These are phyloP conservation scores for Talaromyces sp. DNA, from an alignment of 2,329 filamentous ascomycete species.

Conservation along the genomic window DNA sequence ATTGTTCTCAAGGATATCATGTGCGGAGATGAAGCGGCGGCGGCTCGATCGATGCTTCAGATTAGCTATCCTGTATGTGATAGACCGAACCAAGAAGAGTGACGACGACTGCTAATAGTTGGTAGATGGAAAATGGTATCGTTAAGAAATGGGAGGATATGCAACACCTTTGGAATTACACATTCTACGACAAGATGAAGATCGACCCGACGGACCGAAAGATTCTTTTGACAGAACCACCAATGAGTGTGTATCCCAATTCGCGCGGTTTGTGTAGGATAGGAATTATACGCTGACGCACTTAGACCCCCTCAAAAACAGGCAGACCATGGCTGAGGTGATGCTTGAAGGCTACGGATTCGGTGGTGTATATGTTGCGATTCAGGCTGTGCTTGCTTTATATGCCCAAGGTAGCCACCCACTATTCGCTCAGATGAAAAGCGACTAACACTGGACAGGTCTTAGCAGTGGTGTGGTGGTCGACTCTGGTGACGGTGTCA, in stretches of 20 bases:
- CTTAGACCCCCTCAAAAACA: conserved; percentile 80
- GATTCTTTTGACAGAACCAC: conserved; percentile 94
- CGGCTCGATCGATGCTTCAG: conserved; percentile 93
- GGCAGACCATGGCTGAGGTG: conserved; percentile 97
- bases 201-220: conserved; percentile 88
- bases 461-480: conserved; percentile 94
- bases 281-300: conserved; percentile 38
- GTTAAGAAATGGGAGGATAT: conserved; percentile 99
- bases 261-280: neutral
- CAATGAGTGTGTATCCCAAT: conserved; percentile 56
- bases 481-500: conserved; percentile 96
- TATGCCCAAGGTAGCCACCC: conserved; percentile 78
- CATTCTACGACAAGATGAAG: conserved; percentile 95
- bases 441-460: conserved; percentile 49
- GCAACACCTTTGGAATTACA: conserved; percentile 99
- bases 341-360: conserved; percentile 99
- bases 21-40: conserved; percentile 97
- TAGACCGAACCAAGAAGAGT: neutral
- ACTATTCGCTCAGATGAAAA: neutral
- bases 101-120: conserved; percentile 17
- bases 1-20: conserved; percentile 94
- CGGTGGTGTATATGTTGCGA: conserved; percentile 95
- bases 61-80: conserved; percentile 80
- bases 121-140: conserved; percentile 96
- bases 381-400: conserved; percentile 91